Evolutionary conservation across 1,139 yeast genomes (phyloP), one percentile per base, ranked within the genome.

Genomic region (Sugiyamaella paludigena): DNA sequence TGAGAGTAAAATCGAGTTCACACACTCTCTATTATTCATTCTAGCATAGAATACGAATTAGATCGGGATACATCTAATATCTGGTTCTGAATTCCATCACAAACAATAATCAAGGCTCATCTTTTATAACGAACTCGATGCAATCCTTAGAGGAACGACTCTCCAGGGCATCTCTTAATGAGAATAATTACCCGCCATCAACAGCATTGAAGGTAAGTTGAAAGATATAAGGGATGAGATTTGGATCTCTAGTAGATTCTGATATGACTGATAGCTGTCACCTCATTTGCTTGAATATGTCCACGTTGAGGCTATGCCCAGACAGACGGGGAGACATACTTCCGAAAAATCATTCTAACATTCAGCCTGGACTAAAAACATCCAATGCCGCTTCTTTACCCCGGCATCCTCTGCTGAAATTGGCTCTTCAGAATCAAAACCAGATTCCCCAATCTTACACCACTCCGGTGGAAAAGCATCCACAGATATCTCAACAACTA

Each of bases 341-440:
- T n/a, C n/a, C n/a, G n/a, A n/a, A n/a, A 19, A 5, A 19, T 19
- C 36, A 32, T 34, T 50, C 42, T 38, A 38, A 15, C 43, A 32
- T 35, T 19, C 48, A 41, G 41, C 45, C 36, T 29, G 5, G 40
- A 29, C 16, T 45, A 19, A 45, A 40, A 30, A 24, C 40, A 9
- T 28, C 52, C 15, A 43, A 24, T 27, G 13, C 24, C 3, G 5
- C 51, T 1, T 33, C 40, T 6, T 40, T 47, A 3, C 48, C 55
- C 6, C 42, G 65, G 35, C 63, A 60, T 40, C 67, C 67, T 9
- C 53, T 64, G 33, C 56, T 62, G 36, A 63, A 61, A 43, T 51
- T 64, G 28, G 63, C 67, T 1, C 52, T 62, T 13, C 65, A 63
- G 39, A 60, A 61, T 45, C 67, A 62, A 47, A 55, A 55, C 16